phyloP scores from a whole-genome alignment of 1,284 basidiomycete genomes.

The Rhodotorula sp. region DNA sequence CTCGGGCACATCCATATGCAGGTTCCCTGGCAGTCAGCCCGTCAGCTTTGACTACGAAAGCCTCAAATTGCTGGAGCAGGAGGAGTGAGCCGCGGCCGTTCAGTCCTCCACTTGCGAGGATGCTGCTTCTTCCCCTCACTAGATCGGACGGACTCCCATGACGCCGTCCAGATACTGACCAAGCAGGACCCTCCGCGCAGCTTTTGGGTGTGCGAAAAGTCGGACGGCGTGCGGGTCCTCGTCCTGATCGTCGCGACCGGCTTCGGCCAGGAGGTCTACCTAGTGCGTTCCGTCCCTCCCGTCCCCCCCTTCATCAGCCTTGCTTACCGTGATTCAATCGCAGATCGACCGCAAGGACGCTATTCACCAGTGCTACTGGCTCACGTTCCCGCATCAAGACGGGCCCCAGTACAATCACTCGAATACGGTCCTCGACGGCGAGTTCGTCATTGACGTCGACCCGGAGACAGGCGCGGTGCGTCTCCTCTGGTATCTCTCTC shows the following conservation, averaged over 20 bases:
- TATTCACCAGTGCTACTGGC: constrained; percentile 71
- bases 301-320: neutral
- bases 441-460: constrained; percentile 89
- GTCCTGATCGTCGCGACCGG: constrained; percentile 68
- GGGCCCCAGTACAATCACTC: constrained; percentile 62
- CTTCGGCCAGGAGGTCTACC: constrained; percentile 68
- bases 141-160: too few species aligned
- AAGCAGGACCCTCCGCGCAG: constrained; percentile 53
- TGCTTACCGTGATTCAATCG: neutral
- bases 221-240: constrained; percentile 92
- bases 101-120: too few species aligned
- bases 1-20: constrained; percentile 46
- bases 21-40: constrained; percentile 92
- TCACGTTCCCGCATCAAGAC: constrained; percentile 87
- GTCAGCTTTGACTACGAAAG: constrained; percentile 77
- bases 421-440: constrained; percentile 88
- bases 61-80: constrained; percentile 71
- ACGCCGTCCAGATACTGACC: neutral
- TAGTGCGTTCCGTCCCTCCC: constrained; percentile 60
- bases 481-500: constrained; percentile 9
- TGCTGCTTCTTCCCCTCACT: too few species aligned
- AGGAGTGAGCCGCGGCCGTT: constrained; percentile 69
- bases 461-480: constrained; percentile 67
- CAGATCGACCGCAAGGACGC: constrained; percentile 94
- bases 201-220: constrained; percentile 99